Percentiles rank a stretch among this genome's conserved stretches.
phyloP scores from a whole-genome alignment of 2,329 filamentous ascomycete genomes.

The Ophiostoma sp. region DNA sequence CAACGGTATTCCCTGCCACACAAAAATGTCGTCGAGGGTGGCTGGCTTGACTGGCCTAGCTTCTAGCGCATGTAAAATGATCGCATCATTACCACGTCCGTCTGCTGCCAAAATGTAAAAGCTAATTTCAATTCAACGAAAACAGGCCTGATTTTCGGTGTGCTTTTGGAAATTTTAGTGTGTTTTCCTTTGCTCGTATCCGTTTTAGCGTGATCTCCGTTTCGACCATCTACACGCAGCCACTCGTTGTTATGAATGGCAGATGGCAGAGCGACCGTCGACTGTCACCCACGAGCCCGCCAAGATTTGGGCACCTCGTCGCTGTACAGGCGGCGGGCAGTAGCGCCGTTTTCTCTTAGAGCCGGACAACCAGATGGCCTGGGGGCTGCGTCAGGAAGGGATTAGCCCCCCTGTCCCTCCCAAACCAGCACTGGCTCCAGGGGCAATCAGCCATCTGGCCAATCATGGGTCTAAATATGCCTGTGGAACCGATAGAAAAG shows the following conservation, averaged over 20 bases:
- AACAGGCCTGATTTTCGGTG: neutral
- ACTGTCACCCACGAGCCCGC: neutral
- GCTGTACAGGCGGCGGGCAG: slow-evolving; percentile 2
- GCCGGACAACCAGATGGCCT: neutral
- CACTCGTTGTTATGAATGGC: neutral
- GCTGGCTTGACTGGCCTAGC: neutral
- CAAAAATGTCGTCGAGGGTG: neutral
- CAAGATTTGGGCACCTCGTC: too few species aligned
- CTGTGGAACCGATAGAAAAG: slow-evolving; percentile 13
- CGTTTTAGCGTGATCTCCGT: slow-evolving; percentile 6
- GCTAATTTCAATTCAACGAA: slow-evolving; percentile 7
- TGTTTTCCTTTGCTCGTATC: neutral
- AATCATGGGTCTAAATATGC: neutral
- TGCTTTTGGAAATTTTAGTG: neutral
- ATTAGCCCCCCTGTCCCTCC: neutral
- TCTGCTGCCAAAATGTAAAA: neutral
- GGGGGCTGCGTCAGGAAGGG: slow-evolving; percentile 5
- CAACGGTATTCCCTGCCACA: neutral
- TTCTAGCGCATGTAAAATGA: neutral
- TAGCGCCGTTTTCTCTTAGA: slow-evolving; percentile 12
- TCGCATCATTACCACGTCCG: slow-evolving; percentile 11
- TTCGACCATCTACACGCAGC: slow-evolving; percentile 11
- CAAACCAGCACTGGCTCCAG: slow-evolving; percentile 19
- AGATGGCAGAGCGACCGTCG: too few species aligned
- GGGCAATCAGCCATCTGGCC: neutral